A percentile compares a stretch with the other conserved stretches of the same genome.
These are phyloP conservation scores for Penicillium diatomitis DNA, from an alignment of 495 filamentous ascomycete species.

Conservation along the genomic window DNA sequence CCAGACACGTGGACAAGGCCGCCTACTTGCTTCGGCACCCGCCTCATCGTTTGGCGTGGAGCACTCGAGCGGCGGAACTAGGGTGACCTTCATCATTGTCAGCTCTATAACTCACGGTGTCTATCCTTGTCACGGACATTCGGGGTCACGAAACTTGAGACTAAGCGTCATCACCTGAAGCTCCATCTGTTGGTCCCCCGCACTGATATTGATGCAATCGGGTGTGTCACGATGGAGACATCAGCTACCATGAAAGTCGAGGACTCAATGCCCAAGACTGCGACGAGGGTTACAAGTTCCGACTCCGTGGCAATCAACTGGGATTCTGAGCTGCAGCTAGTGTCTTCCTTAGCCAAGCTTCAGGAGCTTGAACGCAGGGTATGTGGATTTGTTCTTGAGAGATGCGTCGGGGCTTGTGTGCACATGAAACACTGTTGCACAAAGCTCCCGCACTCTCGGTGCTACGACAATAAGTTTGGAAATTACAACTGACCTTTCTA, in stretches of 20 bases:
- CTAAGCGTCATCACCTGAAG: neutral
- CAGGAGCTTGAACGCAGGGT: slow-evolving; percentile 35
- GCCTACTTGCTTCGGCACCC: too few relatives aligned
- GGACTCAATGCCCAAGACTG: neutral
- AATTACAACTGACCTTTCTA: slow-evolving; percentile 6
- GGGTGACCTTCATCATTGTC: too few relatives aligned
- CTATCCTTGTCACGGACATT: too few relatives aligned
- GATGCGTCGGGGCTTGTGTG: too few relatives aligned
- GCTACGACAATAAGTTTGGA: neutral
- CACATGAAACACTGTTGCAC: too few relatives aligned
- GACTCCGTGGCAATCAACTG: slow-evolving; percentile 8
- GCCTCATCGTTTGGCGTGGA: too few relatives aligned
- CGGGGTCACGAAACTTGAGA: too few relatives aligned
- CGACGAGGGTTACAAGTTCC: neutral
- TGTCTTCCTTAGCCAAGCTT: slow-evolving; percentile 35
- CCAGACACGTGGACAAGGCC: too few relatives aligned
- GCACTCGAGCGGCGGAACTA: too few relatives aligned
- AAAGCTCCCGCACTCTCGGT: too few relatives aligned
- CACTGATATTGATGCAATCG: too few relatives aligned
- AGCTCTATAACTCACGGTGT: too few relatives aligned
- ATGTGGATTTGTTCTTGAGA: neutral
- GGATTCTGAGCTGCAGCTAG: slow-evolving; percentile 32
- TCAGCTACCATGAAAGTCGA: neutral
- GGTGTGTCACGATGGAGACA: neutral
- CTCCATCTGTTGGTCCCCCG: neutral